A percentile compares a stretch with the other conserved stretches of the same genome.
Conservation (phyloP, 495 filamentous ascomycete genomes). For the Talaromyces ruber region DNA sequence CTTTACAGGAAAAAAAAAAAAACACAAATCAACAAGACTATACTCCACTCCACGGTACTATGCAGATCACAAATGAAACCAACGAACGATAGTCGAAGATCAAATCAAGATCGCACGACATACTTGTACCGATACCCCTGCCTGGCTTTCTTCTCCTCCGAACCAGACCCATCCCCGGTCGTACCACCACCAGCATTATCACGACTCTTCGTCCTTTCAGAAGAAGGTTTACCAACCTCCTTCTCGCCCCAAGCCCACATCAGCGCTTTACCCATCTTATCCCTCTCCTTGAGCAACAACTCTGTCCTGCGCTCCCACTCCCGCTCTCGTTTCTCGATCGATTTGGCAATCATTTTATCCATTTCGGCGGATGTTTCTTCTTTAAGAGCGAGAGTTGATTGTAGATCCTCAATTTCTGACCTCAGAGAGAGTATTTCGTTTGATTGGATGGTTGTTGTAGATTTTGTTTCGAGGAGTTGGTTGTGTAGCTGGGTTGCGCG, state of each 20-base stretch:
- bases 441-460: conserved; percentile 13
- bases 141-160: conserved; percentile 19
- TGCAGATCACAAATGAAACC: not conserved
- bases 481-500: conserved; percentile 34
- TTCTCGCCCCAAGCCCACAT: conserved; percentile 43
- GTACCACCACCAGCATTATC: not conserved
- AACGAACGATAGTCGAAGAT: not conserved
- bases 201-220: conserved; percentile 18
- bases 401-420: conserved; percentile 23
- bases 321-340: conserved; percentile 39
- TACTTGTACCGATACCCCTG: conserved; percentile 43
- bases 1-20: not conserved
- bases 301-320: conserved; percentile 44
- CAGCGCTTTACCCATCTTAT: conserved; percentile 42
- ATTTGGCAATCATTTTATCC: conserved; percentile 33
- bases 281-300: conserved; percentile 47
- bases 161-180: not conserved
- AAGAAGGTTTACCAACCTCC: conserved; percentile 22
- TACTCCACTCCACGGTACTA: not conserved
- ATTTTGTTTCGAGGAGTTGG: conserved; percentile 24
- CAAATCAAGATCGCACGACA: conserved; percentile 7
- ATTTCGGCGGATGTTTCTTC: conserved; percentile 32
- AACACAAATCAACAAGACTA: not conserved
- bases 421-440: conserved; percentile 21
- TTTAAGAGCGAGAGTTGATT: conserved; percentile 28